A percentile compares a stretch with the other conserved stretches of the same genome.
Conservation (phyloP, 768 basidiomycete species). For the Mycena pura region DNA sequence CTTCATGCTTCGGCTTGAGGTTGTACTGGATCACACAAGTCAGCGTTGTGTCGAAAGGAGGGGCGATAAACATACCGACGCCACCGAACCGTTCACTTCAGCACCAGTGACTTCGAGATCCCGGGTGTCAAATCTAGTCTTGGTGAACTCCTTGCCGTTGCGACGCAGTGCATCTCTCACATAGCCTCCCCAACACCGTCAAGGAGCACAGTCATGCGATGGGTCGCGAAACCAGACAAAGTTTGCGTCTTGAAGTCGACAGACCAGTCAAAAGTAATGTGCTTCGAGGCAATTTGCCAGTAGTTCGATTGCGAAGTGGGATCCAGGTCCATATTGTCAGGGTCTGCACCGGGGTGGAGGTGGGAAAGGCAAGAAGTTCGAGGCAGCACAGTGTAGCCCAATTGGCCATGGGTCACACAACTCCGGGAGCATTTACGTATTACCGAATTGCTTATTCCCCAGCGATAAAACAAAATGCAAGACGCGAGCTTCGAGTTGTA, state of each 20-base stretch:
- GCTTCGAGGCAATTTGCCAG: constrained; percentile 64
- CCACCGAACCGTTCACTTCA: constrained; percentile 56
- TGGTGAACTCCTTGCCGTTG: not conserved
- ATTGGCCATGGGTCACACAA: no score
- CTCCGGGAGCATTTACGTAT: no score
- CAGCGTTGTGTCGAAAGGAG: not conserved
- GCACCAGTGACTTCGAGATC: constrained; percentile 67
- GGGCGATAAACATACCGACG: constrained; percentile 47
- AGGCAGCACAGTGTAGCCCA: no score
- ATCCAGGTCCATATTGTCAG: constrained; percentile 51
- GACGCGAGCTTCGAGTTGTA: no score
- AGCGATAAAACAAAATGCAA: no score
- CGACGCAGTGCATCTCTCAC: constrained; percentile 45
- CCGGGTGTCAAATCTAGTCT: constrained; percentile 72
- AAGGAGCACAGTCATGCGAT: constrained; percentile 63
- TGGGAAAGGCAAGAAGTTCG: no score
- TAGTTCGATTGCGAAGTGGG: constrained; percentile 89
- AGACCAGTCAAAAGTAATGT: constrained; percentile 78
- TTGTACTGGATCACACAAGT: constrained; percentile 50
- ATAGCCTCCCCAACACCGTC: constrained; percentile 64
- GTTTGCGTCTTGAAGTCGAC: constrained; percentile 73
- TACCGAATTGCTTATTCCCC: no score
- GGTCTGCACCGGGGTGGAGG: no score
- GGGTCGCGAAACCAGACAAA: constrained; percentile 71
- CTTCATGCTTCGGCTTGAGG: constrained; percentile 63